A percentile compares a stretch with the other conserved stretches of the same genome.
phyloP scores from a whole-genome alignment of 345 rosid species.

The Cochlearia excelsa region DNA sequence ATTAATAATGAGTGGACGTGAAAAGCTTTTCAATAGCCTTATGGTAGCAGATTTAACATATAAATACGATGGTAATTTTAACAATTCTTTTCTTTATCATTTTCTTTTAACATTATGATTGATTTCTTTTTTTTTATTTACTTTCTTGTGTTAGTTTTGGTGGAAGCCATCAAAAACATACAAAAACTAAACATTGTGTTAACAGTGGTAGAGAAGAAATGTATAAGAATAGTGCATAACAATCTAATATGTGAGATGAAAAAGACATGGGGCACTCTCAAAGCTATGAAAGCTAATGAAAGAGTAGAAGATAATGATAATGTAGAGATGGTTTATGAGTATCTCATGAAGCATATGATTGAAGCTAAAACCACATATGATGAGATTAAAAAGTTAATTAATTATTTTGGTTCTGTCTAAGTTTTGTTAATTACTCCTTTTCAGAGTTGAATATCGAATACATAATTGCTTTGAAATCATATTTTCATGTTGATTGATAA shows the following conservation, averaged over 20 bases:
- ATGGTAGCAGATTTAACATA: not conserved
- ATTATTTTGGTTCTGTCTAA: not conserved
- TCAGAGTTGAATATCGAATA: too few relatives aligned
- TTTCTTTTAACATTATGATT: not conserved
- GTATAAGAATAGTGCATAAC: not conserved
- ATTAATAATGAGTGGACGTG: not conserved
- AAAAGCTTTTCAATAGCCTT: not conserved
- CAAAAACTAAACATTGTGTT: not conserved
- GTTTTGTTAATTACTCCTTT: not conserved
- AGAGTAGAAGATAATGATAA: not conserved
- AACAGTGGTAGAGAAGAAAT: not conserved
- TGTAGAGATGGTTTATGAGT: slow-evolving; percentile 1
- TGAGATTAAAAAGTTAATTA: not conserved
- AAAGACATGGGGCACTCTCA: not conserved
- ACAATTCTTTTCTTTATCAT: not conserved
- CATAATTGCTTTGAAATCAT: too few relatives aligned
- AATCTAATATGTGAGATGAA: not conserved
- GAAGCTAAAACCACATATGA: not conserved
- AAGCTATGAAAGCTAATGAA: not conserved
- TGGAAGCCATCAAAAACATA: not conserved
- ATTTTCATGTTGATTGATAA: too few relatives aligned
- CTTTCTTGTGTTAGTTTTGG: not conserved
- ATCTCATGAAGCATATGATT: not conserved
- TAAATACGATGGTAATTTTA: not conserved
- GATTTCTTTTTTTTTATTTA: not conserved